phyloP scores from a whole-genome alignment of 1,139 yeast species.

The Maudiozyma humilis region DNA sequence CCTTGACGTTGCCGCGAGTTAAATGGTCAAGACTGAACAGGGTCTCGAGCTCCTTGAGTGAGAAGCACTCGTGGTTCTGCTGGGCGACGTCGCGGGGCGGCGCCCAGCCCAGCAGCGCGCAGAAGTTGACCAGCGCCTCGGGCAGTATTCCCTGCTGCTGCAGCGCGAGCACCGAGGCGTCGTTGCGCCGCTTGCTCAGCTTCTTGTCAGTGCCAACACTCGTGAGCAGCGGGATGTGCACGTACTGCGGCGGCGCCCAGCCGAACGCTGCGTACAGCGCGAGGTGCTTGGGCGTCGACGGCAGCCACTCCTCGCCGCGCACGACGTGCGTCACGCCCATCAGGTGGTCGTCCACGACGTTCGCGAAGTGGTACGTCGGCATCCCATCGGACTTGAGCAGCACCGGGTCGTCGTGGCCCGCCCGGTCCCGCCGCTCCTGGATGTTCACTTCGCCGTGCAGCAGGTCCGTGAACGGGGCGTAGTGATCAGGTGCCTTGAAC shows the following conservation, averaged over 20 bases:
- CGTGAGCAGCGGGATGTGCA: slow-evolving; percentile 87
- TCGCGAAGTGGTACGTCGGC: slow-evolving; percentile 96
- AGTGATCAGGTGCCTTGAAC: slow-evolving; percentile 60
- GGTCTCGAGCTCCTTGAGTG: slow-evolving; percentile 44
- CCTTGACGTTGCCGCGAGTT: slow-evolving; percentile 91
- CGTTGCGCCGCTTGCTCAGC: slow-evolving; percentile 79
- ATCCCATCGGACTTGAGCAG: slow-evolving; percentile 82
- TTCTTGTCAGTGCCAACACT: slow-evolving; percentile 72
- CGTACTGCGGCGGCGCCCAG: slow-evolving; percentile 72
- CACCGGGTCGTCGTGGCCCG: slow-evolving; percentile 79
- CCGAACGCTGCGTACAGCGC: slow-evolving; percentile 82
- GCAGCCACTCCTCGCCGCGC: slow-evolving; percentile 96
- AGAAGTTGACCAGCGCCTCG: slow-evolving; percentile 79
- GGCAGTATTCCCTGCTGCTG: slow-evolving; percentile 63
- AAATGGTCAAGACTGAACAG: slow-evolving; percentile 50
- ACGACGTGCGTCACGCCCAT: slow-evolving; percentile 92
- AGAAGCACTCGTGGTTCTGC: slow-evolving; percentile 54
- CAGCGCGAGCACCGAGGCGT: slow-evolving; percentile 57
- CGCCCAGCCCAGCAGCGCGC: slow-evolving; percentile 92
- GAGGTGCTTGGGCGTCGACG: slow-evolving; percentile 90
- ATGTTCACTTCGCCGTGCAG: slow-evolving; percentile 68
- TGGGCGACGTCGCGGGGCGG: slow-evolving; percentile 53
- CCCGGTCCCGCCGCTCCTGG: slow-evolving; percentile 61
- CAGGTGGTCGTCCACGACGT: slow-evolving; percentile 86
- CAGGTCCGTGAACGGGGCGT: slow-evolving; percentile 61